A percentile compares a stretch with the other conserved stretches of the same genome.
These are phyloP conservation scores for Cladophialophora bantiana DNA, from an alignment of 2,329 filamentous ascomycete genomes.

Conservation along the genomic window DNA sequence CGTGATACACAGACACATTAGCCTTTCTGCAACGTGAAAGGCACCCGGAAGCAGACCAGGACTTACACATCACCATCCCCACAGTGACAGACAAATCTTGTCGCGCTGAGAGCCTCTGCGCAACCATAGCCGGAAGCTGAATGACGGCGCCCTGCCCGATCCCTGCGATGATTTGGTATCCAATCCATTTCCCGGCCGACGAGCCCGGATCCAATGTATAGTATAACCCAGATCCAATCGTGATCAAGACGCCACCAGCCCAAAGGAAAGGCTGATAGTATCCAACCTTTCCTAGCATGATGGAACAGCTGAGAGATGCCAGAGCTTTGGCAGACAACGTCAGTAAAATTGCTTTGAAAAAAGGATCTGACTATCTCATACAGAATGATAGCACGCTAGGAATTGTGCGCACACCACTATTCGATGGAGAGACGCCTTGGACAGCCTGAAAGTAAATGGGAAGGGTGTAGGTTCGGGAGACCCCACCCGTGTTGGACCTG, in stretches of 20 bases:
- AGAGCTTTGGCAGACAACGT: background rate
- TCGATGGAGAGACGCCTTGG: conserved; percentile 43
- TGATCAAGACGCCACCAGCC: conserved; percentile 37
- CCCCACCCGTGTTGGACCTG: conserved; percentile 24
- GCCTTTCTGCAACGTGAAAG: background rate
- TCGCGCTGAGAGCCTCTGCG: conserved; percentile 9
- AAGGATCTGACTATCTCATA: background rate
- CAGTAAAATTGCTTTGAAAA: background rate
- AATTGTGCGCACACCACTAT: conserved; percentile 51
- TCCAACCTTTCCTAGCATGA: conserved; percentile 38
- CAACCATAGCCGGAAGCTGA: conserved; percentile 29
- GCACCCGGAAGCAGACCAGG: background rate
- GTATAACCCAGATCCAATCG: conserved; percentile 44
- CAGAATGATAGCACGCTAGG: conserved; percentile 47
- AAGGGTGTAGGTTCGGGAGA: conserved; percentile 52
- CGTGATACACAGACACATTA: conserved; percentile 24
- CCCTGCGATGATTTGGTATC: conserved; percentile 47
- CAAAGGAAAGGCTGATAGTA: conserved; percentile 32
- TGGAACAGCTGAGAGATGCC: conserved; percentile 43
- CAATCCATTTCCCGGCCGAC: conserved; percentile 45
- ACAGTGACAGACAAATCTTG: conserved; percentile 9
- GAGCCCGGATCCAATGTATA: conserved; percentile 45
- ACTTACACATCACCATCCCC: conserved; percentile 31
- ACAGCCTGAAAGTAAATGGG: conserved; percentile 59
- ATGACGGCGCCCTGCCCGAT: conserved; percentile 40